phyloP scores from a whole-genome alignment of 148 eudicot species.

The Simmondsia chinensis region DNA sequence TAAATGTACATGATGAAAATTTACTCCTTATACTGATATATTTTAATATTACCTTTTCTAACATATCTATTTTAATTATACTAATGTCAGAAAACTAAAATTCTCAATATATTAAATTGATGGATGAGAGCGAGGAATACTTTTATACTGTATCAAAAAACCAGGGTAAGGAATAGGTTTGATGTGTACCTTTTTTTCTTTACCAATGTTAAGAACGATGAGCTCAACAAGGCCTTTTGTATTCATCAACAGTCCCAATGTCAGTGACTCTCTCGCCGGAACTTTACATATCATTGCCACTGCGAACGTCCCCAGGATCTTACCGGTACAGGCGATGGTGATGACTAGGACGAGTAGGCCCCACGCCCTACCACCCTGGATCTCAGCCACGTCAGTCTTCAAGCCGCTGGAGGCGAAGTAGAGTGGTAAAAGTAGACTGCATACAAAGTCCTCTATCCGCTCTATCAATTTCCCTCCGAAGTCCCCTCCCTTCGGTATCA shows the following conservation, averaged over 20 bases:
- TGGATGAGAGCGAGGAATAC: too few species aligned
- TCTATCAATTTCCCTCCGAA: conserved; percentile 23
- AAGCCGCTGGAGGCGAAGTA: conserved; percentile 49
- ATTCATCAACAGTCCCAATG: conserved; percentile 47
- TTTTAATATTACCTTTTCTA: too few species aligned
- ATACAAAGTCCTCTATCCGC: conserved; percentile 39
- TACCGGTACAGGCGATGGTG: conserved; percentile 29
- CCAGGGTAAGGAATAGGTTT: neutral
- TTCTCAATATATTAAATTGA: too few species aligned
- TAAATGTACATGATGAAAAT: too few species aligned
- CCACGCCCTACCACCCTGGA: conserved; percentile 35
- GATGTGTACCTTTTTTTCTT: conserved; percentile 33
- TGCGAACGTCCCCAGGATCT: conserved; percentile 33
- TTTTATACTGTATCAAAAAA: too few species aligned
- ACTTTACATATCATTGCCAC: conserved; percentile 20
- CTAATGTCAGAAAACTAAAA: too few species aligned
- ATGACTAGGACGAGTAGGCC: conserved; percentile 36
- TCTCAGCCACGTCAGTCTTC: conserved; percentile 41
- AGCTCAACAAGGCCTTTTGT: conserved; percentile 54
- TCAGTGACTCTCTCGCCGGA: conserved; percentile 27
- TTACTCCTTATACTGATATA: too few species aligned
- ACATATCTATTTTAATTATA: too few species aligned
- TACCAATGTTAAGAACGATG: conserved; percentile 48
- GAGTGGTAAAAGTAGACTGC: conserved; percentile 31
- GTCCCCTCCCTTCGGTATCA: conserved; percentile 32